A percentile compares a stretch with the other conserved stretches of the same genome.
These are phyloP conservation scores for Dipteronia sinensis DNA, from an alignment of 345 rosid genomes.

Conservation along the genomic window DNA sequence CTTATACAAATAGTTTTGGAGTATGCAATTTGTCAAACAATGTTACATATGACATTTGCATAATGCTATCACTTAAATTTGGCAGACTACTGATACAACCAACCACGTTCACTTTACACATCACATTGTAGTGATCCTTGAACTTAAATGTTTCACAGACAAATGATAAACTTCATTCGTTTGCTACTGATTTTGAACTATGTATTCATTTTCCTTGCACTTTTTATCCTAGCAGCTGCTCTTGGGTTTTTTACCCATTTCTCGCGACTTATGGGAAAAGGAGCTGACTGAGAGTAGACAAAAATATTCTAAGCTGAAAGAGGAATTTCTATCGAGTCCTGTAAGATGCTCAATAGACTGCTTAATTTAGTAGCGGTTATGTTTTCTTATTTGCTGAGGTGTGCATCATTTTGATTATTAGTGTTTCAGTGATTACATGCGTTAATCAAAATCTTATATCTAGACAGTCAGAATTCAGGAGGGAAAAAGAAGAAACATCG, in stretches of 20 bases:
- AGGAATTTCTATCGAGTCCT: constrained; percentile 69
- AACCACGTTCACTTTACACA: background rate
- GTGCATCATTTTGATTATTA: background rate
- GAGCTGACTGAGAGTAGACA: constrained; percentile 56
- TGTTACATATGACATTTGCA: too few species aligned
- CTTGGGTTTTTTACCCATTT: constrained; percentile 62
- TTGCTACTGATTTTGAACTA: background rate
- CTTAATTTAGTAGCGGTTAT: constrained; percentile 11
- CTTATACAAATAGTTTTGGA: too few species aligned
- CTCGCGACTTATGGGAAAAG: constrained; percentile 62
- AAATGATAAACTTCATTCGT: constrained; percentile 2
- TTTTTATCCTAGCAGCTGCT: constrained; percentile 46
- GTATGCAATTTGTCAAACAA: too few species aligned
- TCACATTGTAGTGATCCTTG: background rate
- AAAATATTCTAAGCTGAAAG: constrained; percentile 60
- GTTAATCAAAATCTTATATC: constrained; percentile 44
- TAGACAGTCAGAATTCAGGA: constrained; percentile 57
- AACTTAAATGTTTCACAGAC: background rate
- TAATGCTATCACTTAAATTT: too few species aligned
- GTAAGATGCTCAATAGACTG: constrained; percentile 41
- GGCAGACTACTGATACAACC: too few species aligned
- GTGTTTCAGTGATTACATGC: constrained; percentile 8
- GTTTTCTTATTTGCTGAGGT: constrained; percentile 8
- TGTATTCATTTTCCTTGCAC: constrained; percentile 10
- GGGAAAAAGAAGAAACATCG: constrained; percentile 30